Base-by-base conservation (phyloP, 2,329 filamentous ascomycete species). In the Cladobotryum mycophilum region DNA sequence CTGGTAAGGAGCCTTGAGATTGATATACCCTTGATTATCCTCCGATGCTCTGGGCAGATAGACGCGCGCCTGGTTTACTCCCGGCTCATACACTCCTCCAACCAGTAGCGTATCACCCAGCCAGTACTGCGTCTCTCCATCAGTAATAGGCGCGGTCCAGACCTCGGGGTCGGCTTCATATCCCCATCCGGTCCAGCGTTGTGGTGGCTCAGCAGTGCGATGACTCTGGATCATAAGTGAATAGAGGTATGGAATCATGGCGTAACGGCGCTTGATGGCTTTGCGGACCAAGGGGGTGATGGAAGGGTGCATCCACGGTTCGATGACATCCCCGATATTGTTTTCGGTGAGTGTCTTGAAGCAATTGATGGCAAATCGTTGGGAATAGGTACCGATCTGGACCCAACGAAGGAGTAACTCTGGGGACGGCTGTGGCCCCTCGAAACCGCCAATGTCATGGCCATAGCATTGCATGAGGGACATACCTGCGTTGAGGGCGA, bases 241-340 rank as follows among this genome's bases (percentile, higher is more conserved):
- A 66, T 89, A 89, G 7, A 86, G 75, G 62, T 88, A 89, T 0
- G 86, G 85, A 8, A 89, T 78, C 48, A 89, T 71, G 55, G 84
- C 83, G 60, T 89, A 89, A 33, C 85, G 76, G 6, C 86, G 76
- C 65, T 83, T 82, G 64, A 89, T 87, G 1, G 82, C 76, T 47
- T 76, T 75, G 14, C 85, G 78, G 13, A 89, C 71, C 1, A 84
- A 66, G 0, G 77, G 78, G 0, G 82, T 82, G 25, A 82, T 81
- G 35, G 83, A 78, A 0, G 84, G 82, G 60, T 88, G 86, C 83
- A 88, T 88, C 83, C 84, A 89, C 0, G 85, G 85, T 67, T 88
- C 85, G 52, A 89, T 89, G 9, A 89, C 84, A 35, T 86, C 85
- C 7, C 85, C 85, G 20, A 86, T 74, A 0, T 73, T 72, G 58